Evolutionary conservation across 1,284 basidiomycete species (phyloP).

Genomic region (Moniliella sp.): DNA sequence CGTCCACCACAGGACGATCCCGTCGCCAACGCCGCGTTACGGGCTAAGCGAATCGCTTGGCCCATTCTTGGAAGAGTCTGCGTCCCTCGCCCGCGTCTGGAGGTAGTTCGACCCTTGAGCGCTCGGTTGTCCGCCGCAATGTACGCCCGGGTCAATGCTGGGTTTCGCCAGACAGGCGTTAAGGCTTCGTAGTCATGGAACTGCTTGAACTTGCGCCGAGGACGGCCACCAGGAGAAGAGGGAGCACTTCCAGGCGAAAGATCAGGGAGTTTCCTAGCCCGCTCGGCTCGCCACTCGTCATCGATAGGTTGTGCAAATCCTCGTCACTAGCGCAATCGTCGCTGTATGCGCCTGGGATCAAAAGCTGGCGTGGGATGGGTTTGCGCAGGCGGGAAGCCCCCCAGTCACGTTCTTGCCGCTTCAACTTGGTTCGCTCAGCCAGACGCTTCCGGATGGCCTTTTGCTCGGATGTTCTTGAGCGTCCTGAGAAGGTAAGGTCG

Average conservation of each 20-base stretch:
- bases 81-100: no score
- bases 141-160: constrained; percentile 11
- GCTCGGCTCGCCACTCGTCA: constrained; percentile 10
- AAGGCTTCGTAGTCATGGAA: constrained; percentile 15
- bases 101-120: constrained; percentile 15
- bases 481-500: constrained; percentile 7
- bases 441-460: not conserved
- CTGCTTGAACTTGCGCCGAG: constrained; percentile 12
- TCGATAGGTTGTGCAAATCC: constrained; percentile 13
- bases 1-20: constrained; percentile 12
- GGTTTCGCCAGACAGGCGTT: constrained; percentile 14
- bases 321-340: constrained; percentile 17
- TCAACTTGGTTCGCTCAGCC: constrained; percentile 1
- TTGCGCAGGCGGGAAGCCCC: constrained; percentile 9
- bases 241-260: no score
- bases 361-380: constrained; percentile 10
- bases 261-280: constrained; percentile 11
- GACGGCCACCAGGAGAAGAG: no score
- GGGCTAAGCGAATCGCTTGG: no score
- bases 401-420: constrained; percentile 12
- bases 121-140: constrained; percentile 14
- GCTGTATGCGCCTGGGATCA: constrained; percentile 12
- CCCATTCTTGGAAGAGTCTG: no score
- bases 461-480: no score
- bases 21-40: constrained; percentile 13